Evolutionary conservation across 371 early-diverging fungal species (phyloP).

Genomic region (Mortierella sp.): DNA sequence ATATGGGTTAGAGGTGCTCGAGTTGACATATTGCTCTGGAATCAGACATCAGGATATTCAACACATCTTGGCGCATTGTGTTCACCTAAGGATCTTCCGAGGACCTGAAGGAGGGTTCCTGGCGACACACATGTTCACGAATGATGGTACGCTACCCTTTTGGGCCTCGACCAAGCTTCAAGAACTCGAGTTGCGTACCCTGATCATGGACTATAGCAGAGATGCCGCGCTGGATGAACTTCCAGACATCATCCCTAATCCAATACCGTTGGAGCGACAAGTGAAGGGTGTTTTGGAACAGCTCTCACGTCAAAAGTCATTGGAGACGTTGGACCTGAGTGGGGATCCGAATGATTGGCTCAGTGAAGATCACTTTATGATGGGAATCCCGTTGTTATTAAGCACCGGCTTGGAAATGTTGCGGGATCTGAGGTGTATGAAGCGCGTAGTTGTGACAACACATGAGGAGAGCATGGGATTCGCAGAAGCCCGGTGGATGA

Average conservation of each 20-base stretch:
- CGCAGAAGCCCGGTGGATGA: too few relatives aligned
- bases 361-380: neutral
- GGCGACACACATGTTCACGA: conserved; percentile 6
- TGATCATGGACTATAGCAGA: neutral
- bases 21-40: conserved; percentile 3
- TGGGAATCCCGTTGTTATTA: conserved; percentile 8
- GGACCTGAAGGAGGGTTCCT: conserved; percentile 12
- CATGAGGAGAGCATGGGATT: too few relatives aligned
- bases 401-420: conserved; percentile 7
- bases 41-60: conserved; percentile 4
- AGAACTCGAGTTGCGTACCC: neutral
- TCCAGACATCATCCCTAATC: too few relatives aligned
- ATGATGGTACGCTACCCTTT: neutral
- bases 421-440: neutral
- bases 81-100: conserved; percentile 8
- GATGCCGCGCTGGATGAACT: neutral
- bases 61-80: conserved; percentile 10
- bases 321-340: conserved; percentile 15
- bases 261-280: conserved; percentile 2
- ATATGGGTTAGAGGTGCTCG: conserved; percentile 6
- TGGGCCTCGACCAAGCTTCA: conserved; percentile 5
- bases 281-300: conserved; percentile 2
- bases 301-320: conserved; percentile 1
- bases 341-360: neutral
- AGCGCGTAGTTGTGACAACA: conserved; percentile 15